Evolutionary conservation across 805 yeast genomes (phyloP).

Genomic region (Diddensiella caesifluorescens): DNA sequence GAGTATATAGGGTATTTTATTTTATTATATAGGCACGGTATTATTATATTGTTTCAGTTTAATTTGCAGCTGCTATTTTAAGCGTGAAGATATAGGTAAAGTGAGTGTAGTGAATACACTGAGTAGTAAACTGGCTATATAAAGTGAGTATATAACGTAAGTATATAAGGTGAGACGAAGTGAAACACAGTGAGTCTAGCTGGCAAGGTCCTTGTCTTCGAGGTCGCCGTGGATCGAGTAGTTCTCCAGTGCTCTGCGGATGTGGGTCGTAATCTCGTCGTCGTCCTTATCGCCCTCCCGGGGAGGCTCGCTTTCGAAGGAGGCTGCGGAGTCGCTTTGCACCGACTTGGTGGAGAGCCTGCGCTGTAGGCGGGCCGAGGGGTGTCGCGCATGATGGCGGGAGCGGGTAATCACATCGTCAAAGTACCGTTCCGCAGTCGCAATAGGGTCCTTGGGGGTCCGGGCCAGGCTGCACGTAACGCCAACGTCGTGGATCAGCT

Average conservation of each 20-base stretch:
- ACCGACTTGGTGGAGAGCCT: constrained; percentile 18
- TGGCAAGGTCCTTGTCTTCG: no score
- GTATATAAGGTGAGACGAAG: no score
- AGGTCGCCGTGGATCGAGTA: constrained; percentile 8
- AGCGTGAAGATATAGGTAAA: no score
- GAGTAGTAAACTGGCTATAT: no score
- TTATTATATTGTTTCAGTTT: no score
- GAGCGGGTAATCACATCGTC: constrained; percentile 29
- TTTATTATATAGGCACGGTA: no score
- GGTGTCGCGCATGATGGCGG: constrained; percentile 22
- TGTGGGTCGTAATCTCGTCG: constrained; percentile 19
- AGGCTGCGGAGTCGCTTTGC: constrained; percentile 5
- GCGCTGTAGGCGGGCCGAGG: constrained; percentile 17
- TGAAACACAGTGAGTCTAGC: no score
- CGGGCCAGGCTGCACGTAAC: constrained; percentile 53
- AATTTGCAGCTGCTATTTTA: no score
- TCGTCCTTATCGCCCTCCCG: constrained; percentile 12
- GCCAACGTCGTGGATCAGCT: constrained; percentile 84
- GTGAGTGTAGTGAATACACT: no score
- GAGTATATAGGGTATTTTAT: no score
- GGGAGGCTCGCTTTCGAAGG: constrained; percentile 5
- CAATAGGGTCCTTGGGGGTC: constrained; percentile 31
- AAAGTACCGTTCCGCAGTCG: constrained; percentile 33
- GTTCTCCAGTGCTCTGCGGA: constrained; percentile 19
- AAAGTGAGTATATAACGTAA: no score